These are phyloP conservation scores for Bothriochloa decipiens DNA, from an alignment of 176 grass and related monocot genomes.

Conservation along the genomic window DNA sequence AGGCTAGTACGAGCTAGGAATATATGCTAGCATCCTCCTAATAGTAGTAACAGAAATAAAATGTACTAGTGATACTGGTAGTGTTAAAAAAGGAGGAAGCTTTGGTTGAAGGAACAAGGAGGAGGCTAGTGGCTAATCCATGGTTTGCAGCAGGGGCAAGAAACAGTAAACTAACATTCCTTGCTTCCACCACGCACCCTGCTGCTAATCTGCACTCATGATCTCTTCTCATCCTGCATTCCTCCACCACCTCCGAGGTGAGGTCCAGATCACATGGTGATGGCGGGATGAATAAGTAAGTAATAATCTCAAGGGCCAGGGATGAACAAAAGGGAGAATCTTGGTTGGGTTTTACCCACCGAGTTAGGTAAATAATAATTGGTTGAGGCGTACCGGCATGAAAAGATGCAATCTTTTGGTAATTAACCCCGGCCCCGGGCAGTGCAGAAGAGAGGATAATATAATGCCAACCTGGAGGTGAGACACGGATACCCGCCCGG, in stretches of 20 bases:
- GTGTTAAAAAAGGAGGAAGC: background rate
- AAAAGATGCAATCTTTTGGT: constrained; percentile 44
- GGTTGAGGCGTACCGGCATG: background rate
- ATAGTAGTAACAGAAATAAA: background rate
- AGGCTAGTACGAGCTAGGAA: background rate
- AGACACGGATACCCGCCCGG: background rate
- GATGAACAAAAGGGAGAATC: constrained; percentile 26
- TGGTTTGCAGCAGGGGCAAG: too few species aligned
- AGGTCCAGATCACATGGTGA: background rate
- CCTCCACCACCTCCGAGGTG: background rate
- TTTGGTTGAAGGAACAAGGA: constrained; percentile 29
- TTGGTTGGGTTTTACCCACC: constrained; percentile 23
- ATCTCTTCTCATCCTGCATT: background rate
- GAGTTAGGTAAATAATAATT: too few species aligned
- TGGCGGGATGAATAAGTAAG: background rate
- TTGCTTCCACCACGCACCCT: constrained; percentile 38
- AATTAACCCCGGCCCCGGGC: constrained; percentile 32
- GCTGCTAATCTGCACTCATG: background rate
- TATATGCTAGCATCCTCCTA: constrained; percentile 17
- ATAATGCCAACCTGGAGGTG: too few species aligned
- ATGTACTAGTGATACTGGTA: too few species aligned
- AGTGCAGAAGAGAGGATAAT: too few species aligned
- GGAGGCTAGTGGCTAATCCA: background rate
- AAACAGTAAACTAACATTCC: constrained; percentile 46
- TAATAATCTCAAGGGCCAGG: background rate